phyloP scores from a whole-genome alignment of 257 asterid genomes.

The Penstemon barbatus region DNA sequence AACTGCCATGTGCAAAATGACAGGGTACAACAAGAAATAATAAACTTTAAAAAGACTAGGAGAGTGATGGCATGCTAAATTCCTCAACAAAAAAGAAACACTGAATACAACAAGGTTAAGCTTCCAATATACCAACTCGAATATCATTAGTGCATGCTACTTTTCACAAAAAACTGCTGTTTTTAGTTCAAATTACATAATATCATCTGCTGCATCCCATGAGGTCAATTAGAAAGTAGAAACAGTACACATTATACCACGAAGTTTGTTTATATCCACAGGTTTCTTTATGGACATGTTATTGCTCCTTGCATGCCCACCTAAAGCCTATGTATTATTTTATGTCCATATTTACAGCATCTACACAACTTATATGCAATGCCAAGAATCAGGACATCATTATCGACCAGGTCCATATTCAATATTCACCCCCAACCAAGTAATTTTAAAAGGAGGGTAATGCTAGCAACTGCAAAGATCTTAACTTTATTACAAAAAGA shows the following conservation, averaged over 20 bases:
- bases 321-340: slow-evolving; percentile 54
- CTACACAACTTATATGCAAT: slow-evolving; percentile 58
- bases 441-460: background rate
- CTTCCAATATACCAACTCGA: background rate
- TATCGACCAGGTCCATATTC: background rate
- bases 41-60: background rate
- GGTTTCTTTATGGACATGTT: slow-evolving; percentile 62
- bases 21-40: background rate
- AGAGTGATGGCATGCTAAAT: background rate
- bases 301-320: slow-evolving; percentile 57
- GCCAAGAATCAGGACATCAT: slow-evolving; percentile 83
- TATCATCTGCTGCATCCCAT: background rate
- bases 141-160: background rate
- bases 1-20: background rate
- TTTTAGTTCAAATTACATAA: no score
- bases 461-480: background rate
- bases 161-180: background rate
- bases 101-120: background rate
- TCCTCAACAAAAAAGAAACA: background rate
- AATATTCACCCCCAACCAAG: background rate
- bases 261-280: slow-evolving; percentile 38
- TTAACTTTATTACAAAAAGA: background rate
- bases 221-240: background rate
- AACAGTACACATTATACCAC: background rate
- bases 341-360: slow-evolving; percentile 86